Percentiles rank a stretch among this genome's conserved stretches.
Evolutionary conservation across 129 eudicot genomes (phyloP).

Genomic region (Artemisia annua): DNA sequence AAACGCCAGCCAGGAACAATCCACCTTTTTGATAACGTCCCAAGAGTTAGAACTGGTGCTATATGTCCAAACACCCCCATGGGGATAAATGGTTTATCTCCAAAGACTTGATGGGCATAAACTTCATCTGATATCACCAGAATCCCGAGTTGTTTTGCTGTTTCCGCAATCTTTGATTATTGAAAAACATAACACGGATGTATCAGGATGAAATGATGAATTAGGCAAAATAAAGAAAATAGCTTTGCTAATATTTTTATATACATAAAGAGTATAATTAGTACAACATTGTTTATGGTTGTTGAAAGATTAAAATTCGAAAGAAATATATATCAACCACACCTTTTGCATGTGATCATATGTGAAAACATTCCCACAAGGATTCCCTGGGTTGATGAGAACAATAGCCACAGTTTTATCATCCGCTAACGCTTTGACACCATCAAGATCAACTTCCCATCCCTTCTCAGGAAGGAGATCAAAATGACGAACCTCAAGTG

Average conservation of each 20-base stretch:
- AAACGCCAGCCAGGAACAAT: conserved; percentile 63
- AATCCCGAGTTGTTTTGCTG: conserved; percentile 52
- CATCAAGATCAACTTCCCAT: conserved; percentile 66
- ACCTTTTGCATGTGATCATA: conserved; percentile 49
- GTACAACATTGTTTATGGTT: neutral
- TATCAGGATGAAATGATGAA: neutral
- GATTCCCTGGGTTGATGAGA: conserved; percentile 65
- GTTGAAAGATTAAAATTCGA: neutral
- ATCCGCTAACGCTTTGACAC: conserved; percentile 47
- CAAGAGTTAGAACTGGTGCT: conserved; percentile 55
- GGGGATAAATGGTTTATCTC: conserved; percentile 51
- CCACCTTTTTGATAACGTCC: conserved; percentile 60
- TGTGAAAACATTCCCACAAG: conserved; percentile 63
- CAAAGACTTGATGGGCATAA: conserved; percentile 49
- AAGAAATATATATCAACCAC: neutral
- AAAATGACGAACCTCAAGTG: conserved; percentile 48
- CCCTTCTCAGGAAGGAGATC: conserved; percentile 59
- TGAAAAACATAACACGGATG: neutral
- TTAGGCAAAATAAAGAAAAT: neutral
- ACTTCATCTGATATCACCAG: conserved; percentile 60
- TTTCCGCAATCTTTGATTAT: conserved; percentile 45
- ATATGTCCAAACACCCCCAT: conserved; percentile 53
- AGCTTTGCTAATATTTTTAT: no score
- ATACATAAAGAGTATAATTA: no score
- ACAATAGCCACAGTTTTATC: conserved; percentile 56